These are phyloP conservation scores for Albizia julibrissin DNA, from an alignment of 306 rosid species.

Conservation along the genomic window DNA sequence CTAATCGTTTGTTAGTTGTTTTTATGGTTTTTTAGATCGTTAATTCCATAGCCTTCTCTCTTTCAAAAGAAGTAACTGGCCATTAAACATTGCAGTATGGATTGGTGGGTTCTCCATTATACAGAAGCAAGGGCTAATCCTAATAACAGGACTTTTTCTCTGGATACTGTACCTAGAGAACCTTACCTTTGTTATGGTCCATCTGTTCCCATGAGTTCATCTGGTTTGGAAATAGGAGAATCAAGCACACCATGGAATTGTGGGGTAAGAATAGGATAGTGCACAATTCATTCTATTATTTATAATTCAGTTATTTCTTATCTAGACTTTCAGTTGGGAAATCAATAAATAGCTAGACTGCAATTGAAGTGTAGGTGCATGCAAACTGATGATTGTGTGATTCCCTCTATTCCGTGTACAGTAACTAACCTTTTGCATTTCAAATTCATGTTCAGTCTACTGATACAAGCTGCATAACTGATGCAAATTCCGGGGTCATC, in stretches of 20 bases:
- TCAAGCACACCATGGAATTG: background rate
- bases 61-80: background rate
- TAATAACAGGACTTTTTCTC: background rate
- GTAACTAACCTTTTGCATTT: background rate
- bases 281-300: background rate
- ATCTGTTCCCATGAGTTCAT: slow-evolving; percentile 5
- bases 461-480: slow-evolving; percentile 22
- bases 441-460: slow-evolving; percentile 4
- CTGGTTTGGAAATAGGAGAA: background rate
- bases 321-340: background rate
- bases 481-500: slow-evolving; percentile 10
- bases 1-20: background rate
- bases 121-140: slow-evolving; percentile 11
- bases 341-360: background rate
- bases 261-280: slow-evolving; percentile 3
- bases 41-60: background rate
- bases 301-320: background rate
- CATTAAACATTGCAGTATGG: slow-evolving; percentile 19
- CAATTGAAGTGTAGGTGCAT: background rate
- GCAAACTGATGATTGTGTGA: background rate
- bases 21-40: background rate
- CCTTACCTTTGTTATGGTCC: slow-evolving; percentile 9
- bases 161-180: slow-evolving; percentile 17
- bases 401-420: background rate
- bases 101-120: slow-evolving; percentile 30